Base-by-base conservation (phyloP, 306 rosid species). In the Sechiopsis laciniata region DNA sequence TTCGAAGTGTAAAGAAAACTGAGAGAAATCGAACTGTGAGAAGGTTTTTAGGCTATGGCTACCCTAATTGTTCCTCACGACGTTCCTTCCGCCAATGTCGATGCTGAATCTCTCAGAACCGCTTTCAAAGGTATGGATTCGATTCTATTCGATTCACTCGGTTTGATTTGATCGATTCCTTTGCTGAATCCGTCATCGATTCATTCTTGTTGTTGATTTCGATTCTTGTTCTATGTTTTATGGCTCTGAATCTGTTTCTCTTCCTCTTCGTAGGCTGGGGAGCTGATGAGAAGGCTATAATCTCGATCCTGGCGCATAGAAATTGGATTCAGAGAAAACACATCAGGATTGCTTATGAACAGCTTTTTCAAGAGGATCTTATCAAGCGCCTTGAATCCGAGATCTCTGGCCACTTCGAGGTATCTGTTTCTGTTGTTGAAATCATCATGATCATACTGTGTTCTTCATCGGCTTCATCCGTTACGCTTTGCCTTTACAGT, bases 381-480 rank as follows among this genome's bases (percentile, higher is more conserved):
- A 7, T 92, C 83, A 90, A 84, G 81, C 96, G 96, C 68, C 91
- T 92, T 35, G 96, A 92, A 52, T 87, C 91, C 1, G 96, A 92
- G 85, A 82, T 92, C 21, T 77, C 87, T 3, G 96, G 95, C 7
- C 86, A 88, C 74, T 82, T 92, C 53, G 97, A 92, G 96, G 97
- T 88, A 32, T 45, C 7, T 64, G n/a, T 46, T 66, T 66, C 22
- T 61, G 16, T 0, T 37, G 17, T 64, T 40, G 3, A 6, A 62
- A 62, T 13, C 21, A 7, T 62, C 48, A 0, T 8, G 48, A 62
- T 62, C 68, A 62, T 29, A 35, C 68, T 62, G 45, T 32, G 46
- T 62, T 46, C 3, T 46, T 62, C 67, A 29, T 29, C 68, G 68
- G 16, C 37, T 65, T 40, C 29, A 66, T 66, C 72, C n/a, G 35